Percentiles rank a stretch among this genome's conserved stretches.
phyloP scores from a whole-genome alignment of 371 early-diverging fungal genomes.

The Fennellomyces sp. region DNA sequence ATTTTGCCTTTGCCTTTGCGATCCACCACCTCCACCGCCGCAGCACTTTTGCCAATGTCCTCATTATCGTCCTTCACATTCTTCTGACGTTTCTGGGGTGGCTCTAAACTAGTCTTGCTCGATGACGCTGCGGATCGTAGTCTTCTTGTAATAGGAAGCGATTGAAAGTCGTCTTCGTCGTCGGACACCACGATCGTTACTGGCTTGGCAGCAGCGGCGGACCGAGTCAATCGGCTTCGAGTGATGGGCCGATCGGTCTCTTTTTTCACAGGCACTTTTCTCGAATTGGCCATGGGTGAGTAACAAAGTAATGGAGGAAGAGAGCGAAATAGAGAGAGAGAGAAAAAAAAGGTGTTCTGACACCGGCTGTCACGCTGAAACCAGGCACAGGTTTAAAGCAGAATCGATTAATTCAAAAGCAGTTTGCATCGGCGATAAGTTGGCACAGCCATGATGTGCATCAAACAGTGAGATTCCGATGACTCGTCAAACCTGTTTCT shows the following conservation, averaged over 20 bases:
- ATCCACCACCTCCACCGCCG: background rate
- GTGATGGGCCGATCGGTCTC: background rate
- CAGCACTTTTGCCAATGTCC: background rate
- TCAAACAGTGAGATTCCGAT: no score
- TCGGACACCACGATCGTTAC: no score
- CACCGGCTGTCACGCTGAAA: background rate
- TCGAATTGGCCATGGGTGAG: background rate
- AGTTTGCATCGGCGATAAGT: no score
- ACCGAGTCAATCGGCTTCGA: no score
- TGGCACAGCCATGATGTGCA: no score
- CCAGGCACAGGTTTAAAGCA: background rate
- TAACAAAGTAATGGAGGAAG: background rate
- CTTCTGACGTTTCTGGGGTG: background rate
- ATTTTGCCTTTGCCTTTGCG: constrained; percentile 10
- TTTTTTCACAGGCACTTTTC: background rate
- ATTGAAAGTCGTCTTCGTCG: background rate
- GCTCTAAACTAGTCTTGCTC: background rate
- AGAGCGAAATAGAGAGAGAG: constrained; percentile 7
- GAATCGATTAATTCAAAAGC: no score
- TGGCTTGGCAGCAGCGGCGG: no score
- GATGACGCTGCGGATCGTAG: background rate
- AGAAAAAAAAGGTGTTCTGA: constrained; percentile 7
- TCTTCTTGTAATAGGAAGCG: no score
- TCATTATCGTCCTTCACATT: background rate
- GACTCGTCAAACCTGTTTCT: no score